Conservation (phyloP, 208 protist genomes). For the Histomonas meleagridis region DNA sequence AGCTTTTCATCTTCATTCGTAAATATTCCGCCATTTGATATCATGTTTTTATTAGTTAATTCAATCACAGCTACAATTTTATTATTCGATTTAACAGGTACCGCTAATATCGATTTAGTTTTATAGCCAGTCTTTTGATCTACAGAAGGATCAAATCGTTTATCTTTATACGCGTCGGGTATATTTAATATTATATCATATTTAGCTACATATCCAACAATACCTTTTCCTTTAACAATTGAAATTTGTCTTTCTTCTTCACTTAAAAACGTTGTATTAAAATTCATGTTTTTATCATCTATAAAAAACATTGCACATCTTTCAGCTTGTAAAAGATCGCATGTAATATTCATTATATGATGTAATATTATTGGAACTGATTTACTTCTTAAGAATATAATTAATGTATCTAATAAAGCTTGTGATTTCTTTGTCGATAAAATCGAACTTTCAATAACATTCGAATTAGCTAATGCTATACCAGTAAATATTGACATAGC, state of each 20-base stretch:
- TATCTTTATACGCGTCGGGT: constrained; percentile 33
- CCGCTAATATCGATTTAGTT: constrained; percentile 25
- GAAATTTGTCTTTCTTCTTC: background rate
- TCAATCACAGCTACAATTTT: background rate
- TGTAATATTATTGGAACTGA: background rate
- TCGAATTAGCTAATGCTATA: constrained; percentile 17
- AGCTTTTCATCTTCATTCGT: constrained; percentile 35
- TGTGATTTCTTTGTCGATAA: background rate
- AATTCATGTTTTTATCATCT: background rate
- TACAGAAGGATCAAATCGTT: background rate
- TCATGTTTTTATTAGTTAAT: constrained; percentile 19
- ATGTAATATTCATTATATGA: background rate
- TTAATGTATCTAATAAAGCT: background rate
- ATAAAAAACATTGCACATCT: background rate
- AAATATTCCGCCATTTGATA: background rate
- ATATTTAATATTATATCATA: constrained; percentile 29
- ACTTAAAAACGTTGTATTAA: background rate
- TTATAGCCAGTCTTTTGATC: constrained; percentile 32
- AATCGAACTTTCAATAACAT: background rate
- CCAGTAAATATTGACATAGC: constrained; percentile 16
- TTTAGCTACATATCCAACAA: constrained; percentile 30
- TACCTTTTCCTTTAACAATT: constrained; percentile 25
- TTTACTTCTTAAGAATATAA: background rate
- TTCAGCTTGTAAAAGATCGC: background rate
- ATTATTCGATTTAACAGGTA: background rate